Percentiles rank a stretch among this genome's conserved stretches.
Evolutionary conservation across 495 filamentous ascomycete genomes (phyloP).

Genomic region (Pseudevernia furfuracea): DNA sequence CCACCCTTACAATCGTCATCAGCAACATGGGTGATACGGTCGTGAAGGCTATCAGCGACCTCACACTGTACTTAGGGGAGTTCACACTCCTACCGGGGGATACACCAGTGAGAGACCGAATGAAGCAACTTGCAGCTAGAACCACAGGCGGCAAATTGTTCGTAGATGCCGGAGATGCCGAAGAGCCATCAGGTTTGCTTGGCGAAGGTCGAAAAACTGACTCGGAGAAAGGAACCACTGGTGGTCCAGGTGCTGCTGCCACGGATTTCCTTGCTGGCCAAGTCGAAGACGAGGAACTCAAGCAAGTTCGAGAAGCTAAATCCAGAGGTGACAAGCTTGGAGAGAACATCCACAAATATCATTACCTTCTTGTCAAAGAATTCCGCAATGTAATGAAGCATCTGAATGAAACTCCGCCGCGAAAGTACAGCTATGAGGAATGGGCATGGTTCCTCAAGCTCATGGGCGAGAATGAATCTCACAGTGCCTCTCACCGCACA

Average conservation of each 20-base stretch:
- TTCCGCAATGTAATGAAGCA: slow-evolving; percentile 59
- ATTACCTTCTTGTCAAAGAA: slow-evolving; percentile 59
- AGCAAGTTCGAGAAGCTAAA: slow-evolving; percentile 34
- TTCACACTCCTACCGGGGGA: slow-evolving; percentile 73
- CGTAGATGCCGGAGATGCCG: not conserved
- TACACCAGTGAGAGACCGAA: slow-evolving; percentile 19
- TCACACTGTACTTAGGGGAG: slow-evolving; percentile 61
- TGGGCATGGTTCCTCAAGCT: slow-evolving; percentile 76
- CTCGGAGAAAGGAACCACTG: slow-evolving; percentile 4
- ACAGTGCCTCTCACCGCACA: slow-evolving; percentile 25
- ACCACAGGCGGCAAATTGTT: slow-evolving; percentile 9
- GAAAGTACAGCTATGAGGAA: slow-evolving; percentile 69
- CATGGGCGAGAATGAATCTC: slow-evolving; percentile 60
- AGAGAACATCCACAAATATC: slow-evolving; percentile 52
- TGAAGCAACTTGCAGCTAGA: slow-evolving; percentile 19
- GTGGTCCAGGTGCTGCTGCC: slow-evolving; percentile 8
- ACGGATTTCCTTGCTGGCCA: slow-evolving; percentile 30
- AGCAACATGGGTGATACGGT: slow-evolving; percentile 70
- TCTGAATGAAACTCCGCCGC: slow-evolving; percentile 48
- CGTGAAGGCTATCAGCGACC: slow-evolving; percentile 59
- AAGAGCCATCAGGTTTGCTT: slow-evolving; percentile 14
- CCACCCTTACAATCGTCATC: slow-evolving; percentile 76
- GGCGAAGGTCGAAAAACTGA: slow-evolving; percentile 7
- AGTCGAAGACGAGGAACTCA: slow-evolving; percentile 36
- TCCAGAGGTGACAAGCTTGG: slow-evolving; percentile 38